Evolutionary conservation across 129 eudicot species (phyloP), one percentile per base, ranked within the genome.

Genomic region (Ambrosia trifida): DNA sequence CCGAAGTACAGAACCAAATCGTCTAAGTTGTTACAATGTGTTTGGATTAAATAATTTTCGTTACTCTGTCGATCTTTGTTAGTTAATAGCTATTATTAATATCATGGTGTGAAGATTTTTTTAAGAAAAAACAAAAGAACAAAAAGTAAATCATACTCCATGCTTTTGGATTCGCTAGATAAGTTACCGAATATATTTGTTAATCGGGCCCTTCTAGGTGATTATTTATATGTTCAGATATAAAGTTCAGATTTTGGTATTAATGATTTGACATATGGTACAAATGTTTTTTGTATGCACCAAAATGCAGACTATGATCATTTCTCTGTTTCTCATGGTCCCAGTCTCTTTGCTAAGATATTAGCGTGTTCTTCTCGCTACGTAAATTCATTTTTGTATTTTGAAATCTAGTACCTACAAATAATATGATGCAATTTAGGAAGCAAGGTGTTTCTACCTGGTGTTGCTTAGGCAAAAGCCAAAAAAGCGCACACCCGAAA

Each of bases 291-390:
- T 10, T 40, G 7, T 40, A 40, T 40, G 44, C 44, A 40, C 44
- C 44, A 40, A 40, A 40, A 40, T 40, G 11, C 6, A 40, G 44
- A 24, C 97, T 40, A 40, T 40, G 44, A 0, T 40, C 44, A 6
- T 40, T 40, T 40, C 44, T 40, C 7, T 40, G 5, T 38, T 38
- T 38, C 43, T 38, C 43, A 38, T 38, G 43, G 43, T 38, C 43
- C 43, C 1, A 36, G 43, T 7, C 43, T 36, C 43, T 36, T 36
- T 36, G 43, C 6, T 4, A 36, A 36, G 43, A 36, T 4, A 7
- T 4, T 36, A 36, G 43, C 7, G 43, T 36, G 43, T 36, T 36
- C 6, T 35, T 3, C 43, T 36, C 43, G 2, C 18, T 50, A 8
- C 19, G 6, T 50, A 14, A n/a, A 4, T 16, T 5, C 19, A 17